These are phyloP conservation scores for Periglandula ipomoeae DNA, from an alignment of 2,329 filamentous ascomycete genomes.

Conservation along the genomic window DNA sequence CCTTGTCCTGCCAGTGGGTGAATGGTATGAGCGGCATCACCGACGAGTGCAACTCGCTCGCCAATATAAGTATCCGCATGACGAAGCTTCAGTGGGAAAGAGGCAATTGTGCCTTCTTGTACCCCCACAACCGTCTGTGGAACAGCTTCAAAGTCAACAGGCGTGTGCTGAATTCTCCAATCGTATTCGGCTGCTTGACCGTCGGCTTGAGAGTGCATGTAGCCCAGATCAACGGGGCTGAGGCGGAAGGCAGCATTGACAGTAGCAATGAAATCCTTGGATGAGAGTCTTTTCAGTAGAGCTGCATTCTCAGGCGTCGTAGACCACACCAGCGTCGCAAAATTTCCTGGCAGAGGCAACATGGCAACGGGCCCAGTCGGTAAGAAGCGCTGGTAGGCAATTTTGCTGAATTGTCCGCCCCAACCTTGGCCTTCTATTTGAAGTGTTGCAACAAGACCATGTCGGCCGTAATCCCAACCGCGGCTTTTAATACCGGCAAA, in stretches of 20 bases:
- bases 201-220: slow-evolving; percentile 58
- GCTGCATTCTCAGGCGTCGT: slow-evolving; percentile 75
- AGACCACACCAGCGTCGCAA: slow-evolving; percentile 87
- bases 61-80: slow-evolving; percentile 92
- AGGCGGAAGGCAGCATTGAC: slow-evolving; percentile 92
- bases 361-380: slow-evolving; percentile 87
- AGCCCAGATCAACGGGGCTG: slow-evolving; percentile 67
- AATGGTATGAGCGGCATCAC: slow-evolving; percentile 90
- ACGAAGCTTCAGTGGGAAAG: slow-evolving; percentile 82
- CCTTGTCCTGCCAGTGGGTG: slow-evolving; percentile 94
- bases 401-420: slow-evolving; percentile 49
- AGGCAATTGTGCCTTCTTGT: slow-evolving; percentile 72
- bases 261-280: slow-evolving; percentile 70
- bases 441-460: slow-evolving; percentile 86
- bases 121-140: slow-evolving; percentile 62
- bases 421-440: slow-evolving; percentile 55
- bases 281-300: slow-evolving; percentile 64
- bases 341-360: slow-evolving; percentile 76
- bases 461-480: slow-evolving; percentile 88
- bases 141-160: slow-evolving; percentile 40
- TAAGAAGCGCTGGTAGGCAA: slow-evolving; percentile 90
- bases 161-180: slow-evolving; percentile 74
- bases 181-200: slow-evolving; percentile 64
- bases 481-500: slow-evolving; percentile 80
- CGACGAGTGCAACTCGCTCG: slow-evolving; percentile 83